These are phyloP conservation scores for Paracoccidioides lutzii DNA, from an alignment of 2,329 filamentous ascomycete genomes.

Conservation along the genomic window DNA sequence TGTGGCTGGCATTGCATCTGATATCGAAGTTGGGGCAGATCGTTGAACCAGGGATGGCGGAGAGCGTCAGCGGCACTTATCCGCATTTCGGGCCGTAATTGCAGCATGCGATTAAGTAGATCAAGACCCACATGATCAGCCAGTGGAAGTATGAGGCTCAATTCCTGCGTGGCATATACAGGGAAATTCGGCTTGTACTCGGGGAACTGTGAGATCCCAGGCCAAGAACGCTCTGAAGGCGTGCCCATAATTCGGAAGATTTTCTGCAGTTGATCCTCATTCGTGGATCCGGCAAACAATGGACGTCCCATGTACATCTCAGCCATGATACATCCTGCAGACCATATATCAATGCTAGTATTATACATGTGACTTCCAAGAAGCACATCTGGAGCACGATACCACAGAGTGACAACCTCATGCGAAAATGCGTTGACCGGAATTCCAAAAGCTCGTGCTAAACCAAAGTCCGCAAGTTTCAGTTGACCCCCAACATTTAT, in stretches of 20 bases:
- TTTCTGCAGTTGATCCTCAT: slow-evolving; percentile 91
- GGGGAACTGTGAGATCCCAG: slow-evolving; percentile 82
- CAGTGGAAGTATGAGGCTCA: slow-evolving; percentile 74
- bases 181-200: slow-evolving; percentile 96
- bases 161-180: slow-evolving; percentile 83
- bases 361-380: slow-evolving; percentile 93
- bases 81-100: slow-evolving; percentile 80
- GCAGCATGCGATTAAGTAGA: slow-evolving; percentile 78
- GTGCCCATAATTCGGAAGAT: slow-evolving; percentile 99
- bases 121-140: slow-evolving; percentile 86
- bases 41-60: slow-evolving; percentile 82
- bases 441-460: slow-evolving; percentile 89
- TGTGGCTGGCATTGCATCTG: slow-evolving; percentile 30
- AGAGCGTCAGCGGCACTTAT: slow-evolving; percentile 79
- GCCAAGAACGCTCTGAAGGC: slow-evolving; percentile 89
- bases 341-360: slow-evolving; percentile 99
- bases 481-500: slow-evolving; percentile 85
- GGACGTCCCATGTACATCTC: slow-evolving; percentile 99
- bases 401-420: slow-evolving; percentile 96
- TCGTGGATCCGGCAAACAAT: slow-evolving; percentile 92
- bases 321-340: slow-evolving; percentile 97
- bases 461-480: slow-evolving; percentile 88
- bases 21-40: slow-evolving; percentile 43
- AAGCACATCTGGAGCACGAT: slow-evolving; percentile 88
- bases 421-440: slow-evolving; percentile 99